Evolutionary conservation across 2,329 filamentous ascomycete genomes (phyloP).

Genomic region (Aspergillus sp.): DNA sequence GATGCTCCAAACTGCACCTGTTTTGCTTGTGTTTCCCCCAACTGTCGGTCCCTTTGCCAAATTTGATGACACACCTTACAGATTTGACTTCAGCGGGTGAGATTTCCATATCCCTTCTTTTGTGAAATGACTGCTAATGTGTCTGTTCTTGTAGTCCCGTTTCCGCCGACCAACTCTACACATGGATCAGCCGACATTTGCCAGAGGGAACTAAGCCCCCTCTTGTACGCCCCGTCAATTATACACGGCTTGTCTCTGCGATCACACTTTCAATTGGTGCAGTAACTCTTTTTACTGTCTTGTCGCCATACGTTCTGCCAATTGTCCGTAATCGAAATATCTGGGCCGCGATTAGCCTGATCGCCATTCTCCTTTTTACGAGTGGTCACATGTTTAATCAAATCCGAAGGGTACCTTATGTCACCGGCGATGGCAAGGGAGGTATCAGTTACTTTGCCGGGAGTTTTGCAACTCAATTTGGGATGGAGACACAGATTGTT

Average conservation of each 20-base stretch:
- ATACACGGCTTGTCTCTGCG: constrained; percentile 60
- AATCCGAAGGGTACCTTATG: constrained; percentile 91
- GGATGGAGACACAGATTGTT: constrained; percentile 90
- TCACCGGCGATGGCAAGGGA: constrained; percentile 72
- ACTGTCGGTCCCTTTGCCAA: constrained; percentile 74
- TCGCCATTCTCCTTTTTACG: constrained; percentile 84
- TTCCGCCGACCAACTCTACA: constrained; percentile 67
- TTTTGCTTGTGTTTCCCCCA: constrained; percentile 79
- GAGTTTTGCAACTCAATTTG: constrained; percentile 89
- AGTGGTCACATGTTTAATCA: constrained; percentile 99
- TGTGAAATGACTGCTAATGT: constrained; percentile 2
- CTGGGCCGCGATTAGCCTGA: constrained; percentile 84
- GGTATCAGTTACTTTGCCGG: constrained; percentile 83
- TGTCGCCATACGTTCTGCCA: constrained; percentile 71
- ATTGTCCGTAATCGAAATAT: constrained; percentile 82
- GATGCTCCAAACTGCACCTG: constrained; percentile 85
- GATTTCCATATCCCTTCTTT: neutral
- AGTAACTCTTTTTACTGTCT: constrained; percentile 60
- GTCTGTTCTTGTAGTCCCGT: constrained; percentile 43
- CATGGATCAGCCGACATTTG: constrained; percentile 71
- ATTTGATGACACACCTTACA: constrained; percentile 57
- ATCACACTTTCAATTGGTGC: constrained; percentile 62
- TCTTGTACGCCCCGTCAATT: constrained; percentile 83
- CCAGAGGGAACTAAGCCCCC: constrained; percentile 67
- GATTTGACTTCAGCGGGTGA: constrained; percentile 85